Percentiles rank a stretch among this genome's conserved stretches.
Evolutionary conservation across 2,329 filamentous ascomycete species (phyloP).

Genomic region (Alternaria tenuissima): DNA sequence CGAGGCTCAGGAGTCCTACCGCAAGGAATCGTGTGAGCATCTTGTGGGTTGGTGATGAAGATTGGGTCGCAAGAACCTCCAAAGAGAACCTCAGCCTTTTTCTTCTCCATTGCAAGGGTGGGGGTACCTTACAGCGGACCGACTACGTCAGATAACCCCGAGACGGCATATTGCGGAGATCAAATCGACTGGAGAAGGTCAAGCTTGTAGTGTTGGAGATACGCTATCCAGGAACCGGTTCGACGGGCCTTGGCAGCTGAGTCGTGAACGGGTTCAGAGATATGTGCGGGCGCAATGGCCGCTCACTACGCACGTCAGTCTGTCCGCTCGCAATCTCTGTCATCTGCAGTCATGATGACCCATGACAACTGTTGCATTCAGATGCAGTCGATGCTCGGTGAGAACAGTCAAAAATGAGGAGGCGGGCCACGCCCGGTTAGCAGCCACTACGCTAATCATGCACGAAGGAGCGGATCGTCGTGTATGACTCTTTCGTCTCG

Average conservation of each 20-base stretch:
- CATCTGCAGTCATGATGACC: background rate
- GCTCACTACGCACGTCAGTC: background rate
- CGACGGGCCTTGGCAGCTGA: conserved; percentile 5
- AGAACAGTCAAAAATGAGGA: background rate
- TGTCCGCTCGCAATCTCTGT: background rate
- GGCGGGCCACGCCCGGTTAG: background rate
- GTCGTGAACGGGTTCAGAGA: conserved; percentile 4
- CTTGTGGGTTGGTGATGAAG: background rate
- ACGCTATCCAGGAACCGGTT: conserved; percentile 12
- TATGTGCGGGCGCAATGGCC: background rate
- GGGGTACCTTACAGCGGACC: conserved; percentile 1
- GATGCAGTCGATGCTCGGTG: background rate
- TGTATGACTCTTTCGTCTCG: conserved; percentile 2
- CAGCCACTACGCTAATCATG: conserved; percentile 5
- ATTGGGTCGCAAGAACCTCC: background rate
- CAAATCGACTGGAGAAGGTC: background rate
- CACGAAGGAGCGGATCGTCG: background rate
- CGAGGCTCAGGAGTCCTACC: conserved; percentile 17
- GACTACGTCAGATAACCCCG: conserved; percentile 3
- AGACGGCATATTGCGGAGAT: conserved; percentile 3
- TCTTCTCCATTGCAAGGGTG: conserved; percentile 5
- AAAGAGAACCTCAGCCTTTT: background rate
- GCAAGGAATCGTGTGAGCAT: conserved; percentile 15
- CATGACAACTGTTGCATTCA: background rate
- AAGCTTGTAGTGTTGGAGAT: conserved; percentile 5